phyloP scores from a whole-genome alignment of 768 basidiomycete genomes.

The Russula earlei region DNA sequence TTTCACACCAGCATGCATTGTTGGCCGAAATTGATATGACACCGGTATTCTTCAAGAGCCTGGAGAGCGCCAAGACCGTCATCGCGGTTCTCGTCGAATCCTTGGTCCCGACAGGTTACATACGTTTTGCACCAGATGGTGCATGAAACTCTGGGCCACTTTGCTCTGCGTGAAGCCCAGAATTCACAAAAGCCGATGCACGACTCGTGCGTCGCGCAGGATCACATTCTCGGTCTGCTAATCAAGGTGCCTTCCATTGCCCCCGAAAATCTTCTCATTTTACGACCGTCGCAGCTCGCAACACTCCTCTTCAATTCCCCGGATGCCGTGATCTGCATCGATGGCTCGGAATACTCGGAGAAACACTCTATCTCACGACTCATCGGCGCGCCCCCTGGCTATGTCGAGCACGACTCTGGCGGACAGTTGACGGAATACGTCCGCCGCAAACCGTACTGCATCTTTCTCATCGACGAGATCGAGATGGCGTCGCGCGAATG shows the following conservation, averaged over 20 bases:
- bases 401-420: no score
- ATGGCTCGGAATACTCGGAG: slow-evolving; percentile 89
- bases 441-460: slow-evolving; percentile 82
- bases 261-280: slow-evolving; percentile 22
- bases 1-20: no score
- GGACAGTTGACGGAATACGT: no score
- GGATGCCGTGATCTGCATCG: slow-evolving; percentile 86
- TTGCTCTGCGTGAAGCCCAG: slow-evolving; percentile 73
- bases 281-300: slow-evolving; percentile 53
- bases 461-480: slow-evolving; percentile 79
- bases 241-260: slow-evolving; percentile 62
- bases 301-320: slow-evolving; percentile 83
- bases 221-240: slow-evolving; percentile 82
- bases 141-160: no score
- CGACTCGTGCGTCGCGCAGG: slow-evolving; percentile 88
- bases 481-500: slow-evolving; percentile 77
- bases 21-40: no score
- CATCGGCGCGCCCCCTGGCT: no score
- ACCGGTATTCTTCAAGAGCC: no score
- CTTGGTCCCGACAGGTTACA: no score
- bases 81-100: no score
- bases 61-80: no score
- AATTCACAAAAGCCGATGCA: slow-evolving; percentile 74
- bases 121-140: no score
- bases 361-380: slow-evolving; percentile 63